Evolutionary conservation across 2,329 filamentous ascomycete genomes (phyloP), one percentile per base, ranked within the genome.

Genomic region (Alternaria incomplexa): DNA sequence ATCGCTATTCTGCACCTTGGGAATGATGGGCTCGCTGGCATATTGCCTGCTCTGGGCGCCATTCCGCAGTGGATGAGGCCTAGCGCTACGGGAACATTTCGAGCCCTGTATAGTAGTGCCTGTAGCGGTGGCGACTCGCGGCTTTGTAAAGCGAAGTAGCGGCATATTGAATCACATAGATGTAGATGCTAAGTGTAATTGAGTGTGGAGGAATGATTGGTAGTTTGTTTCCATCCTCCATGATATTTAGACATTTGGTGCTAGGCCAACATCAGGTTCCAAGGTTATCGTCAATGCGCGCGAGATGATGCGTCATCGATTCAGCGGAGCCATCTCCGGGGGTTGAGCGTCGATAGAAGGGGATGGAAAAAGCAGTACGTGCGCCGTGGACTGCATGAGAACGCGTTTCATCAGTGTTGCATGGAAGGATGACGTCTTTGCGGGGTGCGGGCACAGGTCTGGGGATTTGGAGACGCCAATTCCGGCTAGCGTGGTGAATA

Each of bases 1-100:
- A 59, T 82, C 79, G 65, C 80, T 81, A 63, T 69, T 73, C 66
- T 79, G 73, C 20, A 68, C 61, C 22, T 66, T 60, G 50, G 70
- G 69, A 47, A 72, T 68, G 20, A 73, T 75, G 62, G 72, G 71
- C 15, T 59, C 68, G 59, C 73, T 78, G 58, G 79, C 78, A 67
- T 81, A 81, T 36, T 76, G 72, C 68, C 79, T 76, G 63, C 77
- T 65, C 68, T 80, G 79, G 17, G 75, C 60, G 50, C 70, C 63
- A 36, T 72, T 75, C 59, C 76, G 77, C 73, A 73, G 75, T 68
- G 72, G 73, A 68, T 77, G 75, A 48, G 68, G 70, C 66, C 9
- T 25, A 15, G 20, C 28, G 47, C 47, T 22, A 51, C 26, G 47
- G 6, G 47, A n/a, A n/a, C 47, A 51, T 51, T 32, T 51, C 26